A percentile compares a stretch with the other conserved stretches of the same genome.
These are phyloP conservation scores for Mucor indicus DNA, from an alignment of 371 early-diverging fungal genomes.

Conservation along the genomic window DNA sequence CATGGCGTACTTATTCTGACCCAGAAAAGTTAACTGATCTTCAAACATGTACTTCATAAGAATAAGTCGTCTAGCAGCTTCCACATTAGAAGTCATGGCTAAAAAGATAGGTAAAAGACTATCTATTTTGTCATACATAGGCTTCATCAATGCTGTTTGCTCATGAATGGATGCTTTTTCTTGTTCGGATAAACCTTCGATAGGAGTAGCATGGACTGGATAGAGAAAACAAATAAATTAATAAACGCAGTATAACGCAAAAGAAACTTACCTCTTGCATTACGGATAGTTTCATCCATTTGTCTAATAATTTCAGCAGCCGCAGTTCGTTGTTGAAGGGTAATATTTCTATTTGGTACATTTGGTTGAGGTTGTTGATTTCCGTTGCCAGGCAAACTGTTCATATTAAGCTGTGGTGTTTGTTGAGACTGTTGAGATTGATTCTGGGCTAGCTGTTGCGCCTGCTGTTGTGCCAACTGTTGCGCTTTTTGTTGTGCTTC, in stretches of 20 bases:
- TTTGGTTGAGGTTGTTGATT: slow-evolving; percentile 5
- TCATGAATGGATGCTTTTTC: slow-evolving; percentile 52
- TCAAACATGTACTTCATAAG: slow-evolving; percentile 62
- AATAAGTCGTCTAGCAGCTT: slow-evolving; percentile 46
- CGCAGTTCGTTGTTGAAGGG: slow-evolving; percentile 16
- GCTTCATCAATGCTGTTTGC: slow-evolving; percentile 36
- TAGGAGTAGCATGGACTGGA: slow-evolving; percentile 29
- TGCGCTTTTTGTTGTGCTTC: no score
- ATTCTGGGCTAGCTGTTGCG: slow-evolving; percentile 1
- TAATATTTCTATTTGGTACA: not conserved
- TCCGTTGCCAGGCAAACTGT: not conserved
- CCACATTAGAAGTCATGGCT: slow-evolving; percentile 36
- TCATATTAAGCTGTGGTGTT: slow-evolving; percentile 12
- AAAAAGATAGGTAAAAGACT: slow-evolving; percentile 45
- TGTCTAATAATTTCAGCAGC: slow-evolving; percentile 46
- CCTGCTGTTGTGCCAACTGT: slow-evolving; percentile 10
- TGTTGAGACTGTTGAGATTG: slow-evolving; percentile 10
- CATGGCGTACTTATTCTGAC: slow-evolving; percentile 46
- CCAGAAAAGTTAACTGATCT: slow-evolving; percentile 47
- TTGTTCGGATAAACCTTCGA: slow-evolving; percentile 44
- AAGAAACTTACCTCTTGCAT: slow-evolving; percentile 32
- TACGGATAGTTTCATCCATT: slow-evolving; percentile 45
- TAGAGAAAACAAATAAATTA: not conserved
- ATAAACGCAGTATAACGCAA: not conserved
- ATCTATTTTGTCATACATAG: slow-evolving; percentile 47